Conservation (phyloP, 139 green algal species). For the Micractinium conductrix region DNA sequence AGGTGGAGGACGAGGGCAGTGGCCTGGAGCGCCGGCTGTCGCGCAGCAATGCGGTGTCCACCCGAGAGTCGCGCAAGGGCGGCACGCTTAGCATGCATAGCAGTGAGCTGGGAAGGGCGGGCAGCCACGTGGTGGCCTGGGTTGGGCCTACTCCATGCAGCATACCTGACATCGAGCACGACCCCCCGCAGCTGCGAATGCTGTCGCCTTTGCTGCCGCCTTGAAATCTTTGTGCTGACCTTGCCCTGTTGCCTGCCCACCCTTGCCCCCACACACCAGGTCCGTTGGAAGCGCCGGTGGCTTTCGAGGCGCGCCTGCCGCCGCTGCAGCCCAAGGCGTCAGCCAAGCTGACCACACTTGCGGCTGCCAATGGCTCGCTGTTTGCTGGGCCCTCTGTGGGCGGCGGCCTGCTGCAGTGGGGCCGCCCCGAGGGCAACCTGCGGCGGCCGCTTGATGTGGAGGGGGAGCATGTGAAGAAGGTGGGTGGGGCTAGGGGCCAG, state of each 20-base stretch:
- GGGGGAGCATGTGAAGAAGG: background rate
- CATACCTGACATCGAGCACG: too few relatives aligned
- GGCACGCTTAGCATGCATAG: background rate
- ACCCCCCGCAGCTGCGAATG: too few relatives aligned
- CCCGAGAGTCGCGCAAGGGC: too few relatives aligned
- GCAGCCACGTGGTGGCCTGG: background rate
- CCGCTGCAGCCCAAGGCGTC: conserved; percentile 65
- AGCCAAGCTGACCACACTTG: conserved; percentile 53
- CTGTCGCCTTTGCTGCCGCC: too few relatives aligned
- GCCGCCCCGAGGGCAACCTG: conserved; percentile 32
- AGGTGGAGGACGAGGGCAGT: background rate
- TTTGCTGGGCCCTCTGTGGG: conserved; percentile 57
- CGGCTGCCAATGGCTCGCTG: conserved; percentile 57
- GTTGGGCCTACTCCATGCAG: too few relatives aligned
- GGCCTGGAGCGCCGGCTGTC: conserved; percentile 10
- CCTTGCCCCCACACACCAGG: background rate
- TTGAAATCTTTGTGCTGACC: background rate
- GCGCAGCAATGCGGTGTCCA: conserved; percentile 6
- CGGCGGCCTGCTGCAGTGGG: conserved; percentile 57
- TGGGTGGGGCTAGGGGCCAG: too few relatives aligned
- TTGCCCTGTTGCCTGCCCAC: background rate
- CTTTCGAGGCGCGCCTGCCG: conserved; percentile 59
- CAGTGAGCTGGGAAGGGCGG: background rate
- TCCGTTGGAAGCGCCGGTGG: conserved; percentile 34
- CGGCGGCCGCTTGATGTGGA: background rate